Conservation (phyloP, 768 basidiomycete genomes). For the Lactifluus hygrophoroides region DNA sequence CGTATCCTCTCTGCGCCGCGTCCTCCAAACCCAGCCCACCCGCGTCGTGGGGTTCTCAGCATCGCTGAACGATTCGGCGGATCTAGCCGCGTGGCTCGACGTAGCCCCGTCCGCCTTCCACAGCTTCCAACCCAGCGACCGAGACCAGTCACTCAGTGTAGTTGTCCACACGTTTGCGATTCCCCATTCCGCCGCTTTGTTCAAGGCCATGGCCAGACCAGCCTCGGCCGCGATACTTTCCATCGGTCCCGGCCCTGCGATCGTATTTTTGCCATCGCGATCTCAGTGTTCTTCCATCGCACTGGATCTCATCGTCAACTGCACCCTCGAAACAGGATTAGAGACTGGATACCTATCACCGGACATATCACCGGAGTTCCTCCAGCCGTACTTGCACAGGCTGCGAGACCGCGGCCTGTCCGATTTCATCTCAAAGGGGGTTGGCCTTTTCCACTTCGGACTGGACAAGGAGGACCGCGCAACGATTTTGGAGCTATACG, state of each 20-base stretch:
- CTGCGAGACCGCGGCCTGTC: slow-evolving; percentile 54
- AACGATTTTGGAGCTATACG: slow-evolving; percentile 72
- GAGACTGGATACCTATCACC: slow-evolving; percentile 58
- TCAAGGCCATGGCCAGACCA: slow-evolving; percentile 90
- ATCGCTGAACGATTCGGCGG: slow-evolving; percentile 72
- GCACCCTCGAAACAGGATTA: slow-evolving; percentile 64
- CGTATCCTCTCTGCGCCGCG: slow-evolving; percentile 61
- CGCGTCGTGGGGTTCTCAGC: slow-evolving; percentile 71
- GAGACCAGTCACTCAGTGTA: slow-evolving; percentile 68
- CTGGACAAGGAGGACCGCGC: slow-evolving; percentile 57
- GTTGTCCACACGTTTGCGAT: slow-evolving; percentile 74
- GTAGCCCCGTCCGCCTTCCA: slow-evolving; percentile 56
- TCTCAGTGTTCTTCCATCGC: slow-evolving; percentile 67
- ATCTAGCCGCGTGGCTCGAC: slow-evolving; percentile 78
- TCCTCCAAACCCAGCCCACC: slow-evolving; percentile 50
- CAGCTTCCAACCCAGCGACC: slow-evolving; percentile 74
- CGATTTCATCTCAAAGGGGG: slow-evolving; percentile 75
- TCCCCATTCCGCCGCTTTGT: slow-evolving; percentile 75
- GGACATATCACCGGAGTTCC: slow-evolving; percentile 38
- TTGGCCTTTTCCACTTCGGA: slow-evolving; percentile 80
- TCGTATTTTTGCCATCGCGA: slow-evolving; percentile 87
- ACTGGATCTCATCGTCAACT: slow-evolving; percentile 80
- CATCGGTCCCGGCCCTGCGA: slow-evolving; percentile 39
- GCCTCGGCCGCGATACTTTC: slow-evolving; percentile 66
- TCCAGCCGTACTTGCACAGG: slow-evolving; percentile 50